Conservation (phyloP, 2,329 filamentous ascomycete species). For the Podosphaera fusca region DNA sequence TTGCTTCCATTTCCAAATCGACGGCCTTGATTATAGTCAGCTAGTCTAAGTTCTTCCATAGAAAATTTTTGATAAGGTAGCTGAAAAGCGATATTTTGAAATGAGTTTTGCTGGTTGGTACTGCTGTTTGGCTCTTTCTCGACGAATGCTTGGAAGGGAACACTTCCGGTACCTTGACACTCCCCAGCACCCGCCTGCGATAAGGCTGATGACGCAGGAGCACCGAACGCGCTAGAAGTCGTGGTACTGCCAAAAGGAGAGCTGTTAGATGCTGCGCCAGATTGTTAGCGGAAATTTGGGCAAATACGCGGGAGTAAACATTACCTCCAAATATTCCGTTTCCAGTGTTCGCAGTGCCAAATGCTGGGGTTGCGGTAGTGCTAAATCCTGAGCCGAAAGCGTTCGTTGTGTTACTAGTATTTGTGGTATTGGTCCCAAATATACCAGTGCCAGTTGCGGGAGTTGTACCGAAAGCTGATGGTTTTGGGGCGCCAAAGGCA, state of each 20-base stretch:
- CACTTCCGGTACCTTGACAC: slow-evolving; percentile 43
- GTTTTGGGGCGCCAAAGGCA: slow-evolving; percentile 17
- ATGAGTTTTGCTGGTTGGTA: slow-evolving; percentile 34
- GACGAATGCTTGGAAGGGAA: slow-evolving; percentile 42
- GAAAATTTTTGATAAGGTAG: slow-evolving; percentile 75
- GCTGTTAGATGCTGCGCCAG: slow-evolving; percentile 11
- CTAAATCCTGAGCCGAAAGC: slow-evolving; percentile 23
- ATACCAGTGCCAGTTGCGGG: slow-evolving; percentile 24
- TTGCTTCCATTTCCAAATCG: slow-evolving; percentile 64
- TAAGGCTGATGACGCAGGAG: slow-evolving; percentile 22
- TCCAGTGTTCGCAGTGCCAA: slow-evolving; percentile 9
- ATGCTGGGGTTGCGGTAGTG: slow-evolving; percentile 13
- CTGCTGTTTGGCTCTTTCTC: slow-evolving; percentile 49
- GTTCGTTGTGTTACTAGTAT: slow-evolving; percentile 14
- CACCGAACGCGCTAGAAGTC: slow-evolving; percentile 21
- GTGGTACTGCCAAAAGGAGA: slow-evolving; percentile 19
- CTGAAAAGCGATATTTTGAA: slow-evolving; percentile 60
- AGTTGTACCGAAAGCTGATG: slow-evolving; percentile 24
- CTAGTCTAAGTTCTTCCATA: slow-evolving; percentile 59
- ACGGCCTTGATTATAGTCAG: slow-evolving; percentile 72
- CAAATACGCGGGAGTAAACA: slow-evolving; percentile 1
- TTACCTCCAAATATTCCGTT: slow-evolving; percentile 13
- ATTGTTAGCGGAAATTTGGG: slow-evolving; percentile 8
- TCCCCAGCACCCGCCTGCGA: slow-evolving; percentile 25
- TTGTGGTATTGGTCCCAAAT: slow-evolving; percentile 22